Evolutionary conservation across 768 basidiomycete species (phyloP), one percentile per base, ranked within the genome.

Genomic region (Lanmaoa pseudosensibilis): DNA sequence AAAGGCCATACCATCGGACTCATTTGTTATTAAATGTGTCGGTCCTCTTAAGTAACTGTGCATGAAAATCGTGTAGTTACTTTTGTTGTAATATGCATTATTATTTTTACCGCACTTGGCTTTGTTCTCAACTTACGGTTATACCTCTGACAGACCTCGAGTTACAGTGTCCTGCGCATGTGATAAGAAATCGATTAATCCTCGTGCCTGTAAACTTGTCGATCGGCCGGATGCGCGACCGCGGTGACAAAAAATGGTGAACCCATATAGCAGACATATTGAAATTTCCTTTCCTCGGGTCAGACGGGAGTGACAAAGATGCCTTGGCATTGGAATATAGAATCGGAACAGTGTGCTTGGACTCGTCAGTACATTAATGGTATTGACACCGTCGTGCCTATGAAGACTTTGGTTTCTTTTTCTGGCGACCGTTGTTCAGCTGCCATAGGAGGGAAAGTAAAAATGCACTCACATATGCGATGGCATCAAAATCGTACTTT

Each of bases 401-500:
- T 41, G 55, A 57, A 27, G 70, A 46, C 58, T 68, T 76, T 21
- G 67, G 43, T 57, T 70, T 75, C 69, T 75, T 79, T 71, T 75
- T 73, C 69, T 73, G 49, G 1, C 3, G 18, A n/a, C 34, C 34
- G 15, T 25, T n/a, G 25, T 48, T 49, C 9, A 47, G 50, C 50
- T 32, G 55, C 40, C 4, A 44, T 25, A 39, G 33, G n/a, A 33
- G 19, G 45, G 3, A 39, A 36, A 16, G 37, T 30, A 44, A 25
- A 25, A 41, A 11, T 43, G 50, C 16, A 81, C 92, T 74, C 70
- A 94, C 92, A 76, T 95, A 97, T 69, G 86, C 85, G 45, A 85
- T 85, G n/a, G 78, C 77, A 40, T 86, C 83, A 50, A 96, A 86
- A 61, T 94, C 84, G 66, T 98, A 98, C 46, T 87, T 80, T 69